Evolutionary conservation across 1,139 yeast genomes (phyloP).

Genomic region (Lodderomyces parapsilosis): DNA sequence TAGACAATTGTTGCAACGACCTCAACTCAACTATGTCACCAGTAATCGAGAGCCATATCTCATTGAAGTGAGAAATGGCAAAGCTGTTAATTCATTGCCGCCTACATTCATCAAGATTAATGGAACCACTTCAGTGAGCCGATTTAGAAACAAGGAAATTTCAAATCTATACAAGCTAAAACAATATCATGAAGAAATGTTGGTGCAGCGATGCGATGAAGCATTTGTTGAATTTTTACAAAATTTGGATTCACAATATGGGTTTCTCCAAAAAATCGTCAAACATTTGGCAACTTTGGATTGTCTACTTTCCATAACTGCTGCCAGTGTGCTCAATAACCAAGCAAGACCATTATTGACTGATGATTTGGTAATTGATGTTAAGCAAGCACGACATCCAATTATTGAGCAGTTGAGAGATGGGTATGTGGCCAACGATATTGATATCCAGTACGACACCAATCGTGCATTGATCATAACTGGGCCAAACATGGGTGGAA

Average conservation of each 20-base stretch:
- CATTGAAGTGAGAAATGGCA: constrained; percentile 68
- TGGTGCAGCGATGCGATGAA: constrained; percentile 52
- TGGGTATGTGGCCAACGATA: constrained; percentile 70
- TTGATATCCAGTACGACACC: constrained; percentile 42
- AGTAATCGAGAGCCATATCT: constrained; percentile 66
- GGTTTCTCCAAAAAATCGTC: constrained; percentile 49
- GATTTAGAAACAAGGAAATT: constrained; percentile 69
- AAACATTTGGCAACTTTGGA: constrained; percentile 62
- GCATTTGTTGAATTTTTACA: constrained; percentile 56
- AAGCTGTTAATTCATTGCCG: constrained; percentile 57
- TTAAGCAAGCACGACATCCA: constrained; percentile 74
- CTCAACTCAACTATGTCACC: constrained; percentile 55
- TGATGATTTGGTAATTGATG: constrained; percentile 51
- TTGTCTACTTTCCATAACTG: constrained; percentile 70
- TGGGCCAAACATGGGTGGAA: constrained; percentile 70
- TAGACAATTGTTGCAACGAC: constrained; percentile 49
- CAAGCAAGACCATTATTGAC: constrained; percentile 58
- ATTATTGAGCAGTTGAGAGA: constrained; percentile 59
- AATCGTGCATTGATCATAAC: constrained; percentile 62
- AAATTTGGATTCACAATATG: constrained; percentile 47
- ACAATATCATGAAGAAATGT: constrained; percentile 62
- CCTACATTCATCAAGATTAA: constrained; percentile 72
- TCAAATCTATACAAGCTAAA: constrained; percentile 50
- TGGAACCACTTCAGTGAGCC: constrained; percentile 66
- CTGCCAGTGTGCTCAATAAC: constrained; percentile 49